Conservation (phyloP, 495 filamentous ascomycete species). For the Lophiostoma macrostomum region DNA sequence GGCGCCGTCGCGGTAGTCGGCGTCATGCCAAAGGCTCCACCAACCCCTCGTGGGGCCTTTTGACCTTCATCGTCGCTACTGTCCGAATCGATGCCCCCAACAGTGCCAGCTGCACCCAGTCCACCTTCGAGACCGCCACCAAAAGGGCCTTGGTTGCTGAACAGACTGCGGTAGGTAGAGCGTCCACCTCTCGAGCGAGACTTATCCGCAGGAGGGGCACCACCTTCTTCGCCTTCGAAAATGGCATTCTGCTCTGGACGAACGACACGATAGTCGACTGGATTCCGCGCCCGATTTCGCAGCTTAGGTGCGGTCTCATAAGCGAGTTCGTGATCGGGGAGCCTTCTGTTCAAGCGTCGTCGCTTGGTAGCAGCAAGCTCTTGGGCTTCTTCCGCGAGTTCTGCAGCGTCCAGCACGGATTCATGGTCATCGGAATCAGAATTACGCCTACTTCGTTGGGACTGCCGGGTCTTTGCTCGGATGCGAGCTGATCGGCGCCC, state of each 20-base stretch:
- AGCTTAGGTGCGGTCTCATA: conserved; percentile 48
- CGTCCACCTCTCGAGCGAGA: conserved; percentile 61
- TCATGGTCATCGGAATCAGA: conserved; percentile 48
- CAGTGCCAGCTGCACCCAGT: conserved; percentile 71
- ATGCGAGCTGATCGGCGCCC: conserved; percentile 52
- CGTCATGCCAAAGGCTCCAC: conserved; percentile 69
- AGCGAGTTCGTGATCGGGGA: conserved; percentile 36
- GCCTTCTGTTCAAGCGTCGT: conserved; percentile 15
- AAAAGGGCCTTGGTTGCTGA: conserved; percentile 86
- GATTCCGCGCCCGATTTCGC: conserved; percentile 35
- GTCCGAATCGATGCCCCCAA: conserved; percentile 82
- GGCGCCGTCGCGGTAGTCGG: conserved; percentile 62
- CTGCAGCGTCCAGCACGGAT: conserved; percentile 44
- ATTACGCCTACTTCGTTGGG: conserved; percentile 51
- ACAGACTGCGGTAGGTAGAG: conserved; percentile 66
- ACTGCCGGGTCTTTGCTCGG: conserved; percentile 47
- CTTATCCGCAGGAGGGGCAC: conserved; percentile 63
- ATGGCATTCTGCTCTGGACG: conserved; percentile 67
- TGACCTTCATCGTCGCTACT: conserved; percentile 90
- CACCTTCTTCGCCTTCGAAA: conserved; percentile 69
- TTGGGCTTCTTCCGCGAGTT: conserved; percentile 52
- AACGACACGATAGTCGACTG: conserved; percentile 68
- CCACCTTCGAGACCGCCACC: conserved; percentile 77
- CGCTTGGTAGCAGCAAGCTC: conserved; percentile 71
- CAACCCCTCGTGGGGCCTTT: conserved; percentile 52